A percentile compares a stretch with the other conserved stretches of the same genome.
Conservation (phyloP, 305 asterid genomes). For the Solanum chacoense region DNA sequence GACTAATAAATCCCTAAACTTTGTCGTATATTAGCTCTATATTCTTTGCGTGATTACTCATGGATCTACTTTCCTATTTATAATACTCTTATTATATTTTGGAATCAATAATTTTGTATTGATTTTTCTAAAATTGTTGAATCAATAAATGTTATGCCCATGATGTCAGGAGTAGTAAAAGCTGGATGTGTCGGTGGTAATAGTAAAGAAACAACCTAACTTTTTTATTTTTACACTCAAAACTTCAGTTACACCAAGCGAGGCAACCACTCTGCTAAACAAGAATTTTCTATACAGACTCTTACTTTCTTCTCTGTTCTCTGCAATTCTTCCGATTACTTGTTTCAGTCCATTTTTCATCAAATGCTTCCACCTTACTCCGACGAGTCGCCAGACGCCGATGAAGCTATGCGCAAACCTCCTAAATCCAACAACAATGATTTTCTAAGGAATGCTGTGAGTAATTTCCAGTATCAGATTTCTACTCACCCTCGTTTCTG, state of each 20-base stretch:
- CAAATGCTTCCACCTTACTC: not conserved
- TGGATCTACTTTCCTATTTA: not conserved
- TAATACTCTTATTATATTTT: not conserved
- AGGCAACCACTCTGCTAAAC: not conserved
- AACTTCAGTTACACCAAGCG: not conserved
- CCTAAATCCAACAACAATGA: constrained; percentile 27
- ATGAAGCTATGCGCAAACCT: not conserved
- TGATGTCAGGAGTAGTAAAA: not conserved
- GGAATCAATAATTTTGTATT: not conserved
- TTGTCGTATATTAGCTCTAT: not conserved
- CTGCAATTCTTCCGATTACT: not conserved
- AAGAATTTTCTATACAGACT: not conserved
- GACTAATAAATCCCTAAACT: not conserved
- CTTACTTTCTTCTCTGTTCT: not conserved
- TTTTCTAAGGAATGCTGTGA: constrained; percentile 15
- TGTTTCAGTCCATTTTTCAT: not conserved
- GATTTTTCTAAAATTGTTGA: not conserved
- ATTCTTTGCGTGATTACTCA: not conserved
- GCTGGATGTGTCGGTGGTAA: not conserved
- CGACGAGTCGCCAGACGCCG: not conserved
- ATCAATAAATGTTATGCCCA: not conserved
- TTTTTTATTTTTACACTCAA: not conserved
- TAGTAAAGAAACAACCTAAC: not conserved
- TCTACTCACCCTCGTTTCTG: constrained; percentile 61
- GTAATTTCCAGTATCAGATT: constrained; percentile 24